Evolutionary conservation across 352 stramenopile genomes (phyloP).

Genomic region (Phytophthora lateralis): DNA sequence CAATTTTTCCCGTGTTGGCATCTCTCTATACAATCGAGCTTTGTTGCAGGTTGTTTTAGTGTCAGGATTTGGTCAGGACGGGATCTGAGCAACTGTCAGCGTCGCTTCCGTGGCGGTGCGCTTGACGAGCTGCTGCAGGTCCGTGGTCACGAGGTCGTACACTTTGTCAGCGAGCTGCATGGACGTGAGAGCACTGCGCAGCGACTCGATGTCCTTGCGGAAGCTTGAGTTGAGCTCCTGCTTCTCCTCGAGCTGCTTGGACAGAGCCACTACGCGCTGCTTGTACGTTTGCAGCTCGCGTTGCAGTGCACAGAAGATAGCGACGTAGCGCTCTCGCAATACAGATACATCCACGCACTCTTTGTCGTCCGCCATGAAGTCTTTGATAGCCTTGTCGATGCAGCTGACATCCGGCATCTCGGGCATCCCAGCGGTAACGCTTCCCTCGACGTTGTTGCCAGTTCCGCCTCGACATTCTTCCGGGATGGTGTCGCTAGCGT

Average conservation of each 20-base stretch:
- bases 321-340: slow-evolving; percentile 59
- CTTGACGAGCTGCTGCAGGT: slow-evolving; percentile 55
- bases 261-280: slow-evolving; percentile 51
- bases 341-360: slow-evolving; percentile 37
- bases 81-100: slow-evolving; percentile 1
- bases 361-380: slow-evolving; percentile 40
- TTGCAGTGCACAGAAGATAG: slow-evolving; percentile 74
- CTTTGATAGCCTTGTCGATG: slow-evolving; percentile 59
- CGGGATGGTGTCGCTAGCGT: slow-evolving; percentile 19
- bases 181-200: slow-evolving; percentile 67
- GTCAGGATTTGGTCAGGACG: slow-evolving; percentile 10
- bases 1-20: neutral
- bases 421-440: slow-evolving; percentile 23
- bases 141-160: slow-evolving; percentile 56
- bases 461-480: slow-evolving; percentile 20
- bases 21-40: slow-evolving; percentile 22
- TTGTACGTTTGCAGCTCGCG: slow-evolving; percentile 64
- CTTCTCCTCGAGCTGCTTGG: slow-evolving; percentile 61
- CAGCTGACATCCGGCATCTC: slow-evolving; percentile 36
- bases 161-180: slow-evolving; percentile 69
- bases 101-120: slow-evolving; percentile 16
- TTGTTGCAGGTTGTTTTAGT: slow-evolving; percentile 7
- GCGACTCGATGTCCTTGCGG: slow-evolving; percentile 64
- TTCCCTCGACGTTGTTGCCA: slow-evolving; percentile 34
- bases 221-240: slow-evolving; percentile 63